Evolutionary conservation across 2,329 filamentous ascomycete genomes (phyloP).

Genomic region (Curvularia eragrostidis): DNA sequence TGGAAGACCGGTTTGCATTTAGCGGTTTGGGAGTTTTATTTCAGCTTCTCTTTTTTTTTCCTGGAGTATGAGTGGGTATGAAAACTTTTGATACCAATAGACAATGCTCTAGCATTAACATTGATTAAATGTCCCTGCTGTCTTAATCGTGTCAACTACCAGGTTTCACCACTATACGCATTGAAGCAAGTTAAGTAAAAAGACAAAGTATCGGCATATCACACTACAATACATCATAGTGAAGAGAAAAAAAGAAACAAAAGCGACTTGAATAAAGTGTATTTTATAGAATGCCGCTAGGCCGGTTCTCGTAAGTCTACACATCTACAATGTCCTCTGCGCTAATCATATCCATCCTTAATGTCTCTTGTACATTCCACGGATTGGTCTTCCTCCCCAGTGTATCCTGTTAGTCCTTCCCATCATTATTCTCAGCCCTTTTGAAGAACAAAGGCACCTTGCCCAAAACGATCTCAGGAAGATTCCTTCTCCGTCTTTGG

Average conservation of each 20-base stretch:
- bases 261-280: background rate
- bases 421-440: background rate
- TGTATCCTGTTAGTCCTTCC: background rate
- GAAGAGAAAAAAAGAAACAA: background rate
- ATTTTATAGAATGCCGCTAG: background rate
- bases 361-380: background rate
- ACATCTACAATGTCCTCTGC: background rate
- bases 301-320: conserved; percentile 4
- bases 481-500: background rate
- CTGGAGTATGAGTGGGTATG: conserved; percentile 2
- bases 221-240: background rate
- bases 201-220: background rate
- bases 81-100: conserved; percentile 15
- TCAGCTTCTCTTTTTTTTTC: background rate
- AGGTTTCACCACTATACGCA: background rate
- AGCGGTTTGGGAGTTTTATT: conserved; percentile 8
- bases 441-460: background rate
- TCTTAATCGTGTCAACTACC: background rate
- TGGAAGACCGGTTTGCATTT: conserved; percentile 14
- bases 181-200: background rate
- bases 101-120: background rate
- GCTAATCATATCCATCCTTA: background rate
- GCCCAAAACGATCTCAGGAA: background rate
- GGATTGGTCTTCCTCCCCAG: background rate
- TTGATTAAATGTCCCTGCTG: background rate